Conservation (phyloP, 2,329 filamentous ascomycete genomes). For the Pyricularia sp. region DNA sequence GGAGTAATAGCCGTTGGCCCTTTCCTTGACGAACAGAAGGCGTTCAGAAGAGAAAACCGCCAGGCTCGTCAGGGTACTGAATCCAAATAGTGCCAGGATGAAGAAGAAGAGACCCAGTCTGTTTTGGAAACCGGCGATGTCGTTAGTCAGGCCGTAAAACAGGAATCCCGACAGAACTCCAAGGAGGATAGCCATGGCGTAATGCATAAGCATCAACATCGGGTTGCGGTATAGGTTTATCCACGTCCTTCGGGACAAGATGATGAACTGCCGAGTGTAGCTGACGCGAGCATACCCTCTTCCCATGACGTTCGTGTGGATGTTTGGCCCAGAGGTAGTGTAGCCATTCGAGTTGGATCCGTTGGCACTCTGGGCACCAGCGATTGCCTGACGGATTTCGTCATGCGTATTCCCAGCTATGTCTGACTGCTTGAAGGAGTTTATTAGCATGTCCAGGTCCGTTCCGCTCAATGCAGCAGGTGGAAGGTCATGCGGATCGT, state of each 20-base stretch:
- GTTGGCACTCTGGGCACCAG: constrained; percentile 53
- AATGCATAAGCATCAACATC: constrained; percentile 96
- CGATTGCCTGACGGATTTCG: constrained; percentile 62
- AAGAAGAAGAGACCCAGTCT: constrained; percentile 96
- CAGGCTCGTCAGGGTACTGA: constrained; percentile 86
- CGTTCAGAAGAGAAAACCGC: constrained; percentile 89
- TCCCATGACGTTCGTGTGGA: constrained; percentile 47
- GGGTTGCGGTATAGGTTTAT: constrained; percentile 95
- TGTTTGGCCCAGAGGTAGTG: constrained; percentile 28
- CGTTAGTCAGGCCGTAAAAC: constrained; percentile 91
- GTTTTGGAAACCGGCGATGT: constrained; percentile 97
- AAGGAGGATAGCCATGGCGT: constrained; percentile 88
- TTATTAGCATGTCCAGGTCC: constrained; percentile 71
- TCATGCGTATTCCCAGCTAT: constrained; percentile 62
- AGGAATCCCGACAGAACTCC: constrained; percentile 90
- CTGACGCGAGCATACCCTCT: constrained; percentile 75
- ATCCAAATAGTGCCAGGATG: constrained; percentile 86
- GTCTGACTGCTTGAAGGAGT: constrained; percentile 63
- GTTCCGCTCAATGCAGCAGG: constrained; percentile 50
- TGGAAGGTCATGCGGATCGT: constrained; percentile 55
- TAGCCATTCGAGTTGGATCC: constrained; percentile 42
- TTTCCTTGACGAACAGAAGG: constrained; percentile 79
- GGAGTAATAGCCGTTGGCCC: constrained; percentile 92
- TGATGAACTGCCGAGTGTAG: constrained; percentile 69
- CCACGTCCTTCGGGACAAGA: constrained; percentile 86